Base-by-base conservation (phyloP, 768 basidiomycete genomes). In the Phanerochaete sordida region DNA sequence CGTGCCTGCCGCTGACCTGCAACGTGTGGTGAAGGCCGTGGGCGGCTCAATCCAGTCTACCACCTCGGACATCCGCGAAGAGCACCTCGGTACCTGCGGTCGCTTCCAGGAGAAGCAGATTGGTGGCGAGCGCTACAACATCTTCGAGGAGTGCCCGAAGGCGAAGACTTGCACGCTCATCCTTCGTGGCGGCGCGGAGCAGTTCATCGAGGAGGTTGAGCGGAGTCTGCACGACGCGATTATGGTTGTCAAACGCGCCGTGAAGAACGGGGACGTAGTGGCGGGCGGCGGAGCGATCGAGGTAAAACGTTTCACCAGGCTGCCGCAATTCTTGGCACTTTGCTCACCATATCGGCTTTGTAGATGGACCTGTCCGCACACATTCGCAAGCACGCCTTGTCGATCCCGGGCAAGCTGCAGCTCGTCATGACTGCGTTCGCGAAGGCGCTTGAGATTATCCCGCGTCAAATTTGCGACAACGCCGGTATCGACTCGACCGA, bases 181-280 rank as follows among this genome's bases (percentile, higher is more conserved):
- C 24, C 85, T 99, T 60, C 84, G 97, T 55, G 97, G 97, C 60
- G 97, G 97, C 28, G 97, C 97, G 0, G 95, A 98, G 69, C 97
- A 99, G 72, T 98, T 99, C 74, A 98, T 98, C 62, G 94, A 94
- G 70, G 97, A 98, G 74, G 95, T 98, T 8, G 96, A 98, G 74
- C 79, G 97, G 58, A 95, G 93, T 84, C 75, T 99, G 65, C 96
- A 99, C 70, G 97, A 99, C 70, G 95, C 96, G 1, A 93, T 98
- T 68, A 98, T 98, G 95, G 95, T 99, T n/a, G 97, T 99, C 46
- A 97, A 97, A 76, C 83, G 97, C 55, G 95, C 97, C 3, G 88
- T 99, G 66, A 89, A 88, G 70, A 98, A 95, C 70, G 94, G 93
- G 44, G 91, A 96, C 57, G 88, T 99, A 53, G 97, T 99, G 35